Evolutionary conservation across 331 rosid genomes (phyloP), one percentile per base, ranked within the genome.

Genomic region (Telfairia occidentalis): DNA sequence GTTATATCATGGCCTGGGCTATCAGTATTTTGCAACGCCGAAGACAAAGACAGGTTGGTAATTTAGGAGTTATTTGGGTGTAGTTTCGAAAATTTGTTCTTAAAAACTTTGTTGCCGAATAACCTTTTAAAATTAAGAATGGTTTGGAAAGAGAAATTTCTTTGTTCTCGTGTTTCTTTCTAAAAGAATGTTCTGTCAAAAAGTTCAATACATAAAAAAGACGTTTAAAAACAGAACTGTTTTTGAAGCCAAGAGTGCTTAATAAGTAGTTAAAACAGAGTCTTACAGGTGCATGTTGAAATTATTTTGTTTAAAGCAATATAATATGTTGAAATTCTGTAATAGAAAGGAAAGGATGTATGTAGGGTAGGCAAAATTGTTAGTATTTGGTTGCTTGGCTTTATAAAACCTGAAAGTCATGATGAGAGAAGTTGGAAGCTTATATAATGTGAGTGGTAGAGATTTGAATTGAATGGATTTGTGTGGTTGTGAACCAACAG

Each of bases 1-100:
- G 97, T 84, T 93, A 93, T 80, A 88, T 93, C 8, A 93, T 93
- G 98, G 97, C 98, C 53, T 93, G 98, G 98, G 98, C 97, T 73
- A 88, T 94, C 81, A 94, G 97, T 78, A 89, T 91, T 75, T 83
- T 94, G 89, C 98, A 94, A 81, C 96, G 96, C 30, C 86, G 96
- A 26, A 87, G 93, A 75, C 98, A 94, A 79, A 91, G 96, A 90
- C 98, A 88, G 84, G 98, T 91, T n/a, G 79, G 87, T 72, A 11
- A 9, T 55, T 8, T 32, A 34, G 28, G 21, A 11, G 7, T 45
- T 28, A 13, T 37, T 52, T 74, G 2, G 11, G 7, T 21, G 9
- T 40, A 2, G 16, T 24, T 75, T 46, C 7, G 0, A 7, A 35
- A 5, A 0, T 65, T 5, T 1, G 63, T 15, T 82, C 0, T 26